Base-by-base conservation (phyloP, 768 basidiomycete genomes). In the Trametes meyenii region DNA sequence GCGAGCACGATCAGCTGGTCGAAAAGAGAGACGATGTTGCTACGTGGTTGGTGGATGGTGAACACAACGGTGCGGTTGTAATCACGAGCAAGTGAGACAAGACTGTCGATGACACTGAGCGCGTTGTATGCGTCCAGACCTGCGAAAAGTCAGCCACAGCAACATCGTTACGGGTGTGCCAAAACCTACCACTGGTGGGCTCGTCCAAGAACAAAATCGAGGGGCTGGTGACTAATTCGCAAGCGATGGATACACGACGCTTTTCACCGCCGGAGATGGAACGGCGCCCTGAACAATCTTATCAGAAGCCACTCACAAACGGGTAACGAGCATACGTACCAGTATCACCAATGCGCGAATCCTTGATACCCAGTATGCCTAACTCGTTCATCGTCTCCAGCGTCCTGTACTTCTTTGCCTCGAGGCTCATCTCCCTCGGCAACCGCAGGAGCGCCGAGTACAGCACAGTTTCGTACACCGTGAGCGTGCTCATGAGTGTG, bases 201-300 rank as follows among this genome's bases (percentile, higher is more conserved):
- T 99, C 97, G 69, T 99, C 97, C 56, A 98, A 81, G 79, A 98
- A 96, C 36, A 99, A 73, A 51, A 99, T 95, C 0, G 94, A 96
- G 14, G 97, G 97, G 45, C 92, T 94, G 0, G 96, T 99, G 38
- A 99, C 97, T 24, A 99, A 81, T 76, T 99, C 97, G 72, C 97
- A 99, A 42, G 97, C 97, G 65, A 99, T 98, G 0, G 91, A 94
- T 1, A 98, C 97, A 4, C 97, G 82, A 36, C 97, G 85, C 76
- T 98, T 98, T 79, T 99, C 97, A 16, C 97, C 97, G 48, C 97
- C 97, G 35, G 94, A 96, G 58, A 98, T 98, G 13, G 92, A 93
- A 12, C 97, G 83, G 61, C 84, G 85, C 33, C 92, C 92, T 90
- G 59, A n/a, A 53, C 33, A 29, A 23, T 12, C 17, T 17, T 42